phyloP scores from a whole-genome alignment of 73 alveolate genomes.

The Tetrahymena borealis region DNA sequence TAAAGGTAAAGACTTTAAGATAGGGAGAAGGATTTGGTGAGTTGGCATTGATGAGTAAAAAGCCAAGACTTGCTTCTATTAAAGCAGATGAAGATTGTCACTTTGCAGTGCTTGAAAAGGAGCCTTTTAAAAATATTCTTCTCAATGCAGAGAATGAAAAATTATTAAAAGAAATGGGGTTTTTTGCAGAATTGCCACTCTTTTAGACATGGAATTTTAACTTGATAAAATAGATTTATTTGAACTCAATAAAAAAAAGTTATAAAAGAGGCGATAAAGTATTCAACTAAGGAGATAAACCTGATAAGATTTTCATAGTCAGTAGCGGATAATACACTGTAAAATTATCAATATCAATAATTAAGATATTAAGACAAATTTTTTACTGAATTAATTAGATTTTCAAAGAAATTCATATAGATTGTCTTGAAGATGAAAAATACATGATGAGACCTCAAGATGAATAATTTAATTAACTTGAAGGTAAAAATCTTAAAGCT shows the following conservation, averaged over 20 bases:
- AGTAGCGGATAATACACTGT: not conserved
- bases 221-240: not conserved
- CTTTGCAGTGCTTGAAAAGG: slow-evolving; percentile 16
- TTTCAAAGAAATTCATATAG: not conserved
- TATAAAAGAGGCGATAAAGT: not conserved
- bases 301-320: not conserved
- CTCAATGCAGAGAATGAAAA: not conserved
- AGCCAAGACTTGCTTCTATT: slow-evolving; percentile 35
- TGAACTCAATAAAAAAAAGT: not conserved
- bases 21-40: slow-evolving; percentile 27
- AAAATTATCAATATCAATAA: not conserved
- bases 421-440: not conserved
- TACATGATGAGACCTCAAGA: not conserved
- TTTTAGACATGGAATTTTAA: not conserved
- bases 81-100: slow-evolving; percentile 17
- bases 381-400: not conserved
- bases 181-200: not conserved
- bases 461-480: not conserved
- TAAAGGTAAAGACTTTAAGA: not conserved
- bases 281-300: not conserved
- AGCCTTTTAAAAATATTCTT: slow-evolving; percentile 15
- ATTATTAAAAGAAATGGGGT: not conserved
- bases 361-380: not conserved
- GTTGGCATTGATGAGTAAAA: slow-evolving; percentile 13
- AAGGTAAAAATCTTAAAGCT: not conserved